These are phyloP conservation scores for Apophysomyces elegans DNA, from an alignment of 371 early-diverging fungal species.

Conservation along the genomic window DNA sequence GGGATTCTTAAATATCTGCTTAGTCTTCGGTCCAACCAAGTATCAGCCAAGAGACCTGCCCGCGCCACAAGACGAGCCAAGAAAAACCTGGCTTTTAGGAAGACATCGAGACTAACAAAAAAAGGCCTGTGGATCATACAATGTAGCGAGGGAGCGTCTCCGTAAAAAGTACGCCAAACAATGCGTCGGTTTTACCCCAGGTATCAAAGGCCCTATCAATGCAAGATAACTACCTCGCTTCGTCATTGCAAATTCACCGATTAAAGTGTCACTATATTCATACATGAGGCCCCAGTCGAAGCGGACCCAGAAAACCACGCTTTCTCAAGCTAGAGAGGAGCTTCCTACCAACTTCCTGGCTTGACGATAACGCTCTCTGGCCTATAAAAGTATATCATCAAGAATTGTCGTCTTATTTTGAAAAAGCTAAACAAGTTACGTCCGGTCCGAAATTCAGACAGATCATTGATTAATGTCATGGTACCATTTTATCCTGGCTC, in stretches of 20 bases:
- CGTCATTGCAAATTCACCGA: neutral
- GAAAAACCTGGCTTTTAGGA: neutral
- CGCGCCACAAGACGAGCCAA: neutral
- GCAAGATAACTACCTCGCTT: neutral
- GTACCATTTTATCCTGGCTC: too few species aligned
- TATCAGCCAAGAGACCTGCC: neutral
- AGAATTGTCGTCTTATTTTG: too few species aligned
- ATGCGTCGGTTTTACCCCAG: neutral
- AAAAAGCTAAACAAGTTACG: too few species aligned
- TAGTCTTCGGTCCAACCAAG: neutral
- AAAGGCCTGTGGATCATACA: neutral
- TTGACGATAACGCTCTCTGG: too few species aligned
- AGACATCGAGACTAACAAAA: neutral
- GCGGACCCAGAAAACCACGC: conserved; percentile 8
- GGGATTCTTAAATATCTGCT: neutral
- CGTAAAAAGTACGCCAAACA: conserved; percentile 12
- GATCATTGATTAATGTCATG: too few species aligned
- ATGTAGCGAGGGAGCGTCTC: neutral
- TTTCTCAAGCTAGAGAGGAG: too few species aligned
- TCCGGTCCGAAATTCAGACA: too few species aligned
- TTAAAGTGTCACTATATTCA: neutral
- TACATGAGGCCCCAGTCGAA: conserved; percentile 12
- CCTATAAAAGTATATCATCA: too few species aligned
- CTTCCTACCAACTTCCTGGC: too few species aligned
- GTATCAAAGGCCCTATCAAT: neutral